Conservation (phyloP, 2,329 filamentous ascomycete genomes). For the Alternaria solani region DNA sequence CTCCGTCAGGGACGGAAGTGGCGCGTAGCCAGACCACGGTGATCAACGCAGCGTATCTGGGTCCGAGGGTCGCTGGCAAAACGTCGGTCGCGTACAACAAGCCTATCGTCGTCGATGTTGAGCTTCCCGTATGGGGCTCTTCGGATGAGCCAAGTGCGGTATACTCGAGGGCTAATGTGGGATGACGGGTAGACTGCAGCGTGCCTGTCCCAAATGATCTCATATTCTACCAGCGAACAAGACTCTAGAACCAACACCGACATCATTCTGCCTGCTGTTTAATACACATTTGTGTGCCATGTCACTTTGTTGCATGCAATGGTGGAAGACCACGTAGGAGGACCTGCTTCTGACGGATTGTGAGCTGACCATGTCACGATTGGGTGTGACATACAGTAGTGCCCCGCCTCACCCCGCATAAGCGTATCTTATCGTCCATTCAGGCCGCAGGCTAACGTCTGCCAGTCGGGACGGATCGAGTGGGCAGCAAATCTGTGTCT, state of each 20-base stretch:
- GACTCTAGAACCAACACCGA: conserved; percentile 1
- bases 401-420: conserved; percentile 43
- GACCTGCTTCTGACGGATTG: conserved; percentile 17
- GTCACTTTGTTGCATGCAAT: conserved; percentile 17
- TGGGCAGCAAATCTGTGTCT: conserved; percentile 14
- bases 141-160: conserved; percentile 25
- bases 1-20: conserved; percentile 39
- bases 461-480: conserved; percentile 46
- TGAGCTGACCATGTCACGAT: conserved; percentile 13
- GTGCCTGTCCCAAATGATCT: conserved; percentile 31
- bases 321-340: conserved; percentile 34
- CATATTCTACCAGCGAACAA: conserved; percentile 21
- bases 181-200: conserved; percentile 25
- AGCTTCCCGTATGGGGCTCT: conserved; percentile 67
- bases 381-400: conserved; percentile 18
- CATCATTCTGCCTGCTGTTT: conserved; percentile 3
- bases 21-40: conserved; percentile 73
- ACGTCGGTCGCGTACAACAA: conserved; percentile 73
- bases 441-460: conserved; percentile 32
- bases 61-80: conserved; percentile 63
- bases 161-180: conserved; percentile 10
- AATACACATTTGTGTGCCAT: conserved; percentile 12
- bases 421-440: conserved; percentile 39
- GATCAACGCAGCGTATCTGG: conserved; percentile 80
- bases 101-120: conserved; percentile 83